Conservation (phyloP, 1,284 basidiomycete genomes). For the Austroboletus rostrupii region DNA sequence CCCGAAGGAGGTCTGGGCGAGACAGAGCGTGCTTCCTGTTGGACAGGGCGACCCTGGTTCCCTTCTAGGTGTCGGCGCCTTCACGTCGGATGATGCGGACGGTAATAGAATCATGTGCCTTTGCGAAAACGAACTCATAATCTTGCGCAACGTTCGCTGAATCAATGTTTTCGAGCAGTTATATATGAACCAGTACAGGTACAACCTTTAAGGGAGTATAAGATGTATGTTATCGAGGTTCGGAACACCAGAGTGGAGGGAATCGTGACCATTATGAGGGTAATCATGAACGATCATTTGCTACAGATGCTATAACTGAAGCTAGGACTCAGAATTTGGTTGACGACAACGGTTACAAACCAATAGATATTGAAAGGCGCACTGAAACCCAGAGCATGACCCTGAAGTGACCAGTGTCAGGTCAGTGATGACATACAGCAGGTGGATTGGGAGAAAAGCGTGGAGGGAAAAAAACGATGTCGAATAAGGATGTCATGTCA, state of each 20-base stretch:
- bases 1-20: conserved; percentile 54
- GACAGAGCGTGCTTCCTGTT: conserved; percentile 75
- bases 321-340: conserved; percentile 18
- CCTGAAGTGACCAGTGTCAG: conserved; percentile 11
- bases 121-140: conserved; percentile 72
- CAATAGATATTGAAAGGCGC: conserved; percentile 32
- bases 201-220: conserved; percentile 36
- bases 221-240: conserved; percentile 36
- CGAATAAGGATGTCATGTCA: conserved; percentile 32
- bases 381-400: conserved; percentile 18
- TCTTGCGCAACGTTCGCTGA: conserved; percentile 50
- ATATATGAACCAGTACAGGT: conserved; percentile 29
- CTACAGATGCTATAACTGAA: conserved; percentile 33
- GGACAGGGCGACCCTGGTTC: conserved; percentile 66
- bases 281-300: conserved; percentile 35
- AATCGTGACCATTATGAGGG: conserved; percentile 33
- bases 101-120: conserved; percentile 59
- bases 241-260: conserved; percentile 23
- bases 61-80: conserved; percentile 71
- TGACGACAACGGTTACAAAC: conserved; percentile 25
- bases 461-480: neutral
- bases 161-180: conserved; percentile 17
- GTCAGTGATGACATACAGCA: conserved; percentile 8
- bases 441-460: conserved; percentile 7
- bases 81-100: conserved; percentile 32